Base-by-base conservation (phyloP, 2,329 filamentous ascomycete genomes). In the Colletotrichum sp. region DNA sequence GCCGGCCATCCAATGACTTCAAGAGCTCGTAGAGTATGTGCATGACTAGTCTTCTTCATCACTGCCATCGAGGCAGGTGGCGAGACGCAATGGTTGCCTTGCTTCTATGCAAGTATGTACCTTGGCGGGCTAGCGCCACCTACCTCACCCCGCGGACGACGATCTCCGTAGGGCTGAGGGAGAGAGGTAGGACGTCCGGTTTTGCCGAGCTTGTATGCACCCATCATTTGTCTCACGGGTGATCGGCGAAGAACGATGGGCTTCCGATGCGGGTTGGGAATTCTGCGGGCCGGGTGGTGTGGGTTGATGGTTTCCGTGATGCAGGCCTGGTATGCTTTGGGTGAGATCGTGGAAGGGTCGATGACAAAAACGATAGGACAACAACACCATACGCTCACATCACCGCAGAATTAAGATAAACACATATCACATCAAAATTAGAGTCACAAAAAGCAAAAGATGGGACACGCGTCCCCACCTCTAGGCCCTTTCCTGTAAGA, bases 151-250 rank as follows among this genome's bases (percentile, higher is more conserved):
- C 63, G 30, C 36, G 29, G 70, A 49, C 29, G 73, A 49, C 69
- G 69, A 76, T 73, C 64, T 39, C 8, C 25, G 63, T 72, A 76
- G 73, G 73, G 73, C 73, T 76, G 72, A 72, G 57, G 32, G 61
- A 7, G 39, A 16, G 19, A 59, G 13, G 44, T 11, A 52, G 3
- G 39, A 44, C 11, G n/a, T 52, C n/a, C 12, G 44, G 11, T 13
- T 22, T 22, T 52, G n/a, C 44, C 44, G 44, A 52, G 12, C 11
- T 22, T 52, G 44, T 13, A 52, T 13, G 44, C 44, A 22, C 12
- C 44, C 44, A 52, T 22, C n/a, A 22, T 52, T 8, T 30, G 59
- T 62, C 59, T 62, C 59, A 62, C 29, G 59, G 29, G 27, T 32
- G 29, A 62, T 62, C 59, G 44, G 44, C 44, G 44, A 22, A 22